phyloP scores from a whole-genome alignment of 257 asterid genomes.

The Ocimum tenuiflorum region DNA sequence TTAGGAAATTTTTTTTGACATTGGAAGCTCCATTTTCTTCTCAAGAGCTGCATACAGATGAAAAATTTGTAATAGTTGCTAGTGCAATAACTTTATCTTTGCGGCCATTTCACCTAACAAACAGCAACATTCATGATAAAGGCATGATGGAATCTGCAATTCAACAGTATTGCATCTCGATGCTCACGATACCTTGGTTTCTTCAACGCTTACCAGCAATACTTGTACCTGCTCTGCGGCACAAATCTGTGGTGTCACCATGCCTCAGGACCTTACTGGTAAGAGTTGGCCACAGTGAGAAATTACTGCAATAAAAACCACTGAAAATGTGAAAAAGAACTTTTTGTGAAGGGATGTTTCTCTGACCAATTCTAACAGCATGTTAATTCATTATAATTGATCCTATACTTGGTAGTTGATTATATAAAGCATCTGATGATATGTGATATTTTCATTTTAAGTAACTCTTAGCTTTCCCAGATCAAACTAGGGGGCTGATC shows the following conservation, averaged over 20 bases:
- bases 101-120: slow-evolving; percentile 65
- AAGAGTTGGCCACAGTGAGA: slow-evolving; percentile 33
- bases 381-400: slow-evolving; percentile 7
- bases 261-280: slow-evolving; percentile 79
- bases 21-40: slow-evolving; percentile 47
- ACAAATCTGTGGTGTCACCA: slow-evolving; percentile 69
- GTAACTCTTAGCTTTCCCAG: slow-evolving; percentile 18
- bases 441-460: slow-evolving; percentile 7
- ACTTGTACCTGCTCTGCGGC: slow-evolving; percentile 84
- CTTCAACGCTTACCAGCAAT: slow-evolving; percentile 74
- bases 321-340: slow-evolving; percentile 5
- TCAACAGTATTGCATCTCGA: slow-evolving; percentile 55
- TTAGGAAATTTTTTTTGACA: slow-evolving; percentile 59
- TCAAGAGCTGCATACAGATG: slow-evolving; percentile 52
- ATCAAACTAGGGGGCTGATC: slow-evolving; percentile 58
- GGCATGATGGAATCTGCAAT: slow-evolving; percentile 44
- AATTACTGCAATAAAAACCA: slow-evolving; percentile 4
- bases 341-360: slow-evolving; percentile 9
- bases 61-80: slow-evolving; percentile 61
- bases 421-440: background rate
- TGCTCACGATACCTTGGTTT: slow-evolving; percentile 86
- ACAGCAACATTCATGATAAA: slow-evolving; percentile 32
- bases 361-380: background rate
- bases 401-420: background rate
- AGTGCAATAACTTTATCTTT: slow-evolving; percentile 80